phyloP scores from a whole-genome alignment of 495 filamentous ascomycete species.

The Daldinia concentrica region DNA sequence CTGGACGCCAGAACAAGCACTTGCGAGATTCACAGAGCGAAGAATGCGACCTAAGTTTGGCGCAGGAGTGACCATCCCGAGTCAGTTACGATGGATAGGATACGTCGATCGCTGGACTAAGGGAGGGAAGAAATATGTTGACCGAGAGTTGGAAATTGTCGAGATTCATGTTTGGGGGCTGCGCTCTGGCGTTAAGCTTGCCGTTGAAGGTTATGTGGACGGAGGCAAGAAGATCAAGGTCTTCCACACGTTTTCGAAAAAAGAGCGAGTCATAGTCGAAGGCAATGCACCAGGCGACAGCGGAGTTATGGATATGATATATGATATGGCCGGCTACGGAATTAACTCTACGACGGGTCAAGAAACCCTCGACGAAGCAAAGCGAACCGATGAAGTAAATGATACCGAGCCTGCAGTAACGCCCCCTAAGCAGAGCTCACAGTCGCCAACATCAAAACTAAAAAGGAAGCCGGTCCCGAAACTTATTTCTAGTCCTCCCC shows the following conservation, averaged over 20 bases:
- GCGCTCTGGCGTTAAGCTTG: constrained; percentile 85
- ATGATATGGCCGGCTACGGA: constrained; percentile 62
- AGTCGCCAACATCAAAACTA: constrained; percentile 30
- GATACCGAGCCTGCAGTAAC: constrained; percentile 19
- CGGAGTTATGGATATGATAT: constrained; percentile 60
- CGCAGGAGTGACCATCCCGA: constrained; percentile 89
- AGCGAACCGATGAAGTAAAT: constrained; percentile 40
- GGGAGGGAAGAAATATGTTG: constrained; percentile 79
- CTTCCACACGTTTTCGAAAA: constrained; percentile 79
- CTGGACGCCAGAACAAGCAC: constrained; percentile 81
- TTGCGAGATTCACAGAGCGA: constrained; percentile 83
- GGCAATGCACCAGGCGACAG: constrained; percentile 58
- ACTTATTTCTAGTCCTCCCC: constrained; percentile 29
- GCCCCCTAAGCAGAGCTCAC: constrained; percentile 1
- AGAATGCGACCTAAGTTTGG: constrained; percentile 92
- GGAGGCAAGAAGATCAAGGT: constrained; percentile 86
- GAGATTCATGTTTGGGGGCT: constrained; percentile 93
- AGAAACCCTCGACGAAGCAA: constrained; percentile 41
- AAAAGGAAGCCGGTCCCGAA: constrained; percentile 26
- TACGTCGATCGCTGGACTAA: constrained; percentile 89
- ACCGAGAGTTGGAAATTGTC: constrained; percentile 82
- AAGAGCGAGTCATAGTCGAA: constrained; percentile 78
- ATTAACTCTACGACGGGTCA: constrained; percentile 24
- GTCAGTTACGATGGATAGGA: constrained; percentile 85
- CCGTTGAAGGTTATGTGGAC: constrained; percentile 84